Percentiles rank a stretch among this genome's conserved stretches.
Conservation (phyloP, 352 stramenopile genomes). For the Globisporangium solare region DNA sequence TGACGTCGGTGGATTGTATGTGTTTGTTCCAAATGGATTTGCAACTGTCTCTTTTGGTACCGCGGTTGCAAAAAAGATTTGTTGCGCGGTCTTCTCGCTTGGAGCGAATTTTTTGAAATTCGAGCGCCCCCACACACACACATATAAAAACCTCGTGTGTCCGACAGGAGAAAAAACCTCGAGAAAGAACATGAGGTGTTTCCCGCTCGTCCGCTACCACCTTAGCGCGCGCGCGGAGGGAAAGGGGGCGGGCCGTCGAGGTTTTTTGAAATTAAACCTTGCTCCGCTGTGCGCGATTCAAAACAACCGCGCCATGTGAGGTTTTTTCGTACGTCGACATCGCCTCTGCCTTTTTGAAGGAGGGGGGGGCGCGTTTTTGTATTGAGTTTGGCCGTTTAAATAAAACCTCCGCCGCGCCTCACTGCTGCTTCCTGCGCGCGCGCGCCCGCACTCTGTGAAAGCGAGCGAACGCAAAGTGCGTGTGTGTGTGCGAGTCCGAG, state of each 20-base stretch:
- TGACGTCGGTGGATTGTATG: neutral
- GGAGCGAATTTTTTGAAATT: no score
- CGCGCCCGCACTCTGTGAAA: constrained; percentile 1
- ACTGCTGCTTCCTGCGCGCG: constrained; percentile 5
- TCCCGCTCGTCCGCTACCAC: no score
- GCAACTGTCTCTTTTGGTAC: no score
- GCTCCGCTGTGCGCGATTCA: neutral
- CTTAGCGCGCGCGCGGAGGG: no score
- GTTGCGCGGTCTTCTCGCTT: no score
- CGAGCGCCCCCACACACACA: no score
- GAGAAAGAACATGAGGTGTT: no score
- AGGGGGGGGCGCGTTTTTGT: neutral
- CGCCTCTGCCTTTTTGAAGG: neutral
- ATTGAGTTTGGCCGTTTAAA: constrained; percentile 10
- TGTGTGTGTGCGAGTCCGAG: neutral
- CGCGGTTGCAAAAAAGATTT: no score
- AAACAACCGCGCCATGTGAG: neutral
- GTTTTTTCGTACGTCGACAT: constrained; percentile 1
- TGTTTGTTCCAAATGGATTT: no score
- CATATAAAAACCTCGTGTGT: no score
- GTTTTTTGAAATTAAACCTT: neutral
- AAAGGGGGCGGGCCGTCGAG: neutral
- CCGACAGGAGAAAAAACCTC: no score
- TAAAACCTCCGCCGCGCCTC: constrained; percentile 9
- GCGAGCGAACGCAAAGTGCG: neutral